A percentile compares a stretch with the other conserved stretches of the same genome.
phyloP scores from a whole-genome alignment of 2,329 filamentous ascomycete species.

The Alternaria brassicae region DNA sequence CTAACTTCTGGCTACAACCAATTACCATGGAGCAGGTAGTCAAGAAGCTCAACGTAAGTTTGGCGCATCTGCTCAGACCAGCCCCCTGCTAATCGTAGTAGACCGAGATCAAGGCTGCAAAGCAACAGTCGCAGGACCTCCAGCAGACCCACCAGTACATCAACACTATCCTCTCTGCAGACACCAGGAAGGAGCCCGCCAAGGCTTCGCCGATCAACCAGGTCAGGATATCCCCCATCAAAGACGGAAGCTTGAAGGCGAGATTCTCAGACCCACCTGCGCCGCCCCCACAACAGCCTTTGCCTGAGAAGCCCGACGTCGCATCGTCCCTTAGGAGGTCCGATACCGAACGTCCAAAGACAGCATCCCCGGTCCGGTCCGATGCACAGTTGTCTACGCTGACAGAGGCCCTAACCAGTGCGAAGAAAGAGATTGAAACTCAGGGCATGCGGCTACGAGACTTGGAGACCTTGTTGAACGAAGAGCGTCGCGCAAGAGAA shows the following conservation, averaged over 20 bases:
- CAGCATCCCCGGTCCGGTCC: constrained; percentile 65
- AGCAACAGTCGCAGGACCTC: constrained; percentile 86
- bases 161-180: constrained; percentile 75
- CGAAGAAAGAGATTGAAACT: constrained; percentile 86
- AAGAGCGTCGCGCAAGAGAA: constrained; percentile 82
- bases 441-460: constrained; percentile 81
- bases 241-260: constrained; percentile 72
- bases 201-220: constrained; percentile 55
- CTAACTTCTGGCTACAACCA: constrained; percentile 85
- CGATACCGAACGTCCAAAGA: constrained; percentile 76
- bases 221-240: constrained; percentile 56
- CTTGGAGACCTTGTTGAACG: constrained; percentile 77
- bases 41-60: constrained; percentile 79
- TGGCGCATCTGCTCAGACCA: neutral
- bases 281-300: constrained; percentile 88
- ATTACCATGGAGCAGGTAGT: constrained; percentile 95
- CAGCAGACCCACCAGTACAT: constrained; percentile 83
- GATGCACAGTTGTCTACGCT: constrained; percentile 83
- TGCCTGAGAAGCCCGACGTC: constrained; percentile 90
- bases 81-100: constrained; percentile 50
- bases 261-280: constrained; percentile 93
- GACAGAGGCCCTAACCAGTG: constrained; percentile 81
- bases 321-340: constrained; percentile 72
- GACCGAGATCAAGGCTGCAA: constrained; percentile 89
- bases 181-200: constrained; percentile 62